Evolutionary conservation across 495 filamentous ascomycete genomes (phyloP).

Genomic region (Penicillium malachiteum): DNA sequence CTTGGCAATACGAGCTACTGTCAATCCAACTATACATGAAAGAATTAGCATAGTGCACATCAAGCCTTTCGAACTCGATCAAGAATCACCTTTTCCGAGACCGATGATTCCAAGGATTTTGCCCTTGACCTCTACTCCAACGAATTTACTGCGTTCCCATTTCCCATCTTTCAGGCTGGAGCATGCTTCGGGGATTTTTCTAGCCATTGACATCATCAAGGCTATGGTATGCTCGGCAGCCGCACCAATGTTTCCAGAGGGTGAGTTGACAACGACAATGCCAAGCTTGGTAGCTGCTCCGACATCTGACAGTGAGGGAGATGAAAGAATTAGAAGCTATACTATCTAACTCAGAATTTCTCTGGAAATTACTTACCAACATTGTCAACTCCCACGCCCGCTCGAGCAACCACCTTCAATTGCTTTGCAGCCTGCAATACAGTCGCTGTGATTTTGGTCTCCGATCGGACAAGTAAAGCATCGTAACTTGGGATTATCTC

Average conservation of each 20-base stretch:
- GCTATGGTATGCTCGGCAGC: slow-evolving; percentile 70
- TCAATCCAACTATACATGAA: slow-evolving; percentile 56
- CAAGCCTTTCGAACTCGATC: background rate
- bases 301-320: slow-evolving; percentile 45
- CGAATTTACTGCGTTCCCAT: slow-evolving; percentile 68
- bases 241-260: slow-evolving; percentile 66
- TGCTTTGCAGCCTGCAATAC: slow-evolving; percentile 58
- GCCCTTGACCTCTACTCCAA: slow-evolving; percentile 68
- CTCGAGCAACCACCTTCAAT: slow-evolving; percentile 69
- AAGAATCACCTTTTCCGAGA: slow-evolving; percentile 57
- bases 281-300: slow-evolving; percentile 61
- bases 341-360: background rate
- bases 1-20: slow-evolving; percentile 65
- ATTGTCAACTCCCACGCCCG: slow-evolving; percentile 76
- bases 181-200: slow-evolving; percentile 63
- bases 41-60: background rate
- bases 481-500: slow-evolving; percentile 61
- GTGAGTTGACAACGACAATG: slow-evolving; percentile 70
- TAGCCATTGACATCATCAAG: slow-evolving; percentile 61
- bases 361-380: slow-evolving; percentile 37
- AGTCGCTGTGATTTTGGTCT: slow-evolving; percentile 65
- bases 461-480: slow-evolving; percentile 68
- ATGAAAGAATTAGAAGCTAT: background rate
- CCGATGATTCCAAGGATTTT: slow-evolving; percentile 69
- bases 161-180: slow-evolving; percentile 56